A percentile compares a stretch with the other conserved stretches of the same genome.
Evolutionary conservation across 345 rosid genomes (phyloP).

Genomic region (Turnera subulata): DNA sequence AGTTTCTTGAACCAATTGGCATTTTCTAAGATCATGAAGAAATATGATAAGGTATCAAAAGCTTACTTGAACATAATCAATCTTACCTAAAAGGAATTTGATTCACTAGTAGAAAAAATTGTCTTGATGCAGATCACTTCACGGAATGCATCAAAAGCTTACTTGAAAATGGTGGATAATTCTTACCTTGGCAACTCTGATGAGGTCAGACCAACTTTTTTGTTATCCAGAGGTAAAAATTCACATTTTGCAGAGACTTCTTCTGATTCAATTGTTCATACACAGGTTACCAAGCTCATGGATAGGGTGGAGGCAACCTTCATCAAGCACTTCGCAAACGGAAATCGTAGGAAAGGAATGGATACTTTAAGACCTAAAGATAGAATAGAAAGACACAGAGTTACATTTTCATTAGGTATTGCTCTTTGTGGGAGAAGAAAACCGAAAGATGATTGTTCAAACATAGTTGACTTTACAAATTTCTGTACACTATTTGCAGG

Average conservation of each 20-base stretch:
- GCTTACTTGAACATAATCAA: background rate
- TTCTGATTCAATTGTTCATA: background rate
- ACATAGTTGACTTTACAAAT: too few relatives aligned
- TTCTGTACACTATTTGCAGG: conserved; percentile 35
- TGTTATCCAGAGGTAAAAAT: too few relatives aligned
- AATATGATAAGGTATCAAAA: conserved; percentile 67
- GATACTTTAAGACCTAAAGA: conserved; percentile 45
- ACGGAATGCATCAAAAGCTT: conserved; percentile 54
- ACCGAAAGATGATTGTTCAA: background rate
- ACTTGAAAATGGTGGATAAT: conserved; percentile 61
- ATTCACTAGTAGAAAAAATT: conserved; percentile 2
- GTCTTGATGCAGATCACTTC: conserved; percentile 41
- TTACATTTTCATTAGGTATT: conserved; percentile 64
- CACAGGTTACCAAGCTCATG: conserved; percentile 59
- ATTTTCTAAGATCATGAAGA: conserved; percentile 79
- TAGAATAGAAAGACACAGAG: conserved; percentile 57
- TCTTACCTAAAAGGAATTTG: background rate
- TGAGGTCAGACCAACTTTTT: conserved; percentile 47
- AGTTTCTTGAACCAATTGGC: conserved; percentile 77
- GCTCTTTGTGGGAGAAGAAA: background rate
- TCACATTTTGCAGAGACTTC: background rate
- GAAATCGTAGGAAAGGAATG: conserved; percentile 70
- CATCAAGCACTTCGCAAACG: conserved; percentile 70
- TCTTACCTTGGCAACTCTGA: conserved; percentile 69
- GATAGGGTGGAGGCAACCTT: conserved; percentile 58